Percentiles rank a stretch among this genome's conserved stretches.
These are phyloP conservation scores for Yamadazyma blattariae DNA, from an alignment of 1,139 yeast species.

Conservation along the genomic window DNA sequence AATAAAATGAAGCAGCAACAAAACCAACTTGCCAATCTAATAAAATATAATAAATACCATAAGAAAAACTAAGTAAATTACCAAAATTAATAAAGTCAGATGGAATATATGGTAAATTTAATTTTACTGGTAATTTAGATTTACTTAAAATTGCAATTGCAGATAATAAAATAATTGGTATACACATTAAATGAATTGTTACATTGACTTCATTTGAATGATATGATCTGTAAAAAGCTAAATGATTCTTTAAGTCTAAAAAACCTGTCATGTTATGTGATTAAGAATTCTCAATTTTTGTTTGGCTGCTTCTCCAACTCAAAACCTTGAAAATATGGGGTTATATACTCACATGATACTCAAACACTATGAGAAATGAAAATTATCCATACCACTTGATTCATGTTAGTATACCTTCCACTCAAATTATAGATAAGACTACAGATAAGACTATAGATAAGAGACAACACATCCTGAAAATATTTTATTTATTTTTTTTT, in stretches of 20 bases:
- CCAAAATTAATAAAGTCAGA: slow-evolving; percentile 41
- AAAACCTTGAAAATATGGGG: no score
- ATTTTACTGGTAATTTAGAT: slow-evolving; percentile 13
- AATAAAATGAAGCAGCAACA: slow-evolving; percentile 32
- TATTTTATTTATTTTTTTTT: no score
- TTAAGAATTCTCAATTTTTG: no score
- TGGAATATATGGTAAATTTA: not conserved
- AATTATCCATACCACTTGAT: no score
- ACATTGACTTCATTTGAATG: slow-evolving; percentile 73
- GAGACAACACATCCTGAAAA: no score
- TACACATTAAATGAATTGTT: slow-evolving; percentile 70
- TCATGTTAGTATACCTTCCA: no score
- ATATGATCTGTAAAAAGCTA: slow-evolving; percentile 80
- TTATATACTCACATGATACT: no score
- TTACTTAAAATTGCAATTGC: slow-evolving; percentile 41
- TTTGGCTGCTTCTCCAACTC: no score
- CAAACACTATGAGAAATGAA: no score
- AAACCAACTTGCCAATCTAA: slow-evolving; percentile 45
- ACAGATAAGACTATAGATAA: no score
- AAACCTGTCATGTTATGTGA: slow-evolving; percentile 30
- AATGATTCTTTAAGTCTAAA: slow-evolving; percentile 60
- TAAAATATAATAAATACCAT: slow-evolving; percentile 39
- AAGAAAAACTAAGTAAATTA: slow-evolving; percentile 27
- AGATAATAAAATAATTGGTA: slow-evolving; percentile 70
- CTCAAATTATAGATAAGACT: no score